A percentile compares a stretch with the other conserved stretches of the same genome.
phyloP scores from a whole-genome alignment of 495 filamentous ascomycete genomes.

The Neurospora sp. region DNA sequence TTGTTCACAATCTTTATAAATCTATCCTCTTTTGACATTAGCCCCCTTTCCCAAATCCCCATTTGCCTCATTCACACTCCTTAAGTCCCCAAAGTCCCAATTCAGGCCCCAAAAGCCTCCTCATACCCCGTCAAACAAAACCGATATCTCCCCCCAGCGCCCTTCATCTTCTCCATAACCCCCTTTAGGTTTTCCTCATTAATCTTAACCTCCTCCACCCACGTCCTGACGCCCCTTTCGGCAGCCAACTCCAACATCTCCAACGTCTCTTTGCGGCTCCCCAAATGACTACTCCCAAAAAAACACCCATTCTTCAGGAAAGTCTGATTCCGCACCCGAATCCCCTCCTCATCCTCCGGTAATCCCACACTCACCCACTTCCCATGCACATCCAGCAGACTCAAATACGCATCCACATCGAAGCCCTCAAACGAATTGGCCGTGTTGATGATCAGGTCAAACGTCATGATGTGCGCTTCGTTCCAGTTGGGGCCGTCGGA shows the following conservation, averaged over 20 bases:
- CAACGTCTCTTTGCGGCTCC: conserved; percentile 68
- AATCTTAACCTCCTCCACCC: conserved; percentile 71
- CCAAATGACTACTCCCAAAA: conserved; percentile 74
- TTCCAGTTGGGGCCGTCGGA: conserved; percentile 59
- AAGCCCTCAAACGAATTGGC: conserved; percentile 44
- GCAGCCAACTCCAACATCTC: conserved; percentile 74
- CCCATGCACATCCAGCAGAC: conserved; percentile 73
- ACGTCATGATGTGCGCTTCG: conserved; percentile 39
- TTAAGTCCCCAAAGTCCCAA: neutral
- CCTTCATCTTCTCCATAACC: conserved; percentile 56
- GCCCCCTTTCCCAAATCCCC: neutral
- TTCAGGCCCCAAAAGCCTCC: conserved; percentile 27
- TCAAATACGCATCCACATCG: conserved; percentile 58
- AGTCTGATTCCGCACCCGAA: conserved; percentile 64
- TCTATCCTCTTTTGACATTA: neutral
- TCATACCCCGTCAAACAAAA: conserved; percentile 39
- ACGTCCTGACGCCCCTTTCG: conserved; percentile 70
- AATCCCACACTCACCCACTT: conserved; percentile 75
- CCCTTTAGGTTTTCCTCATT: conserved; percentile 56
- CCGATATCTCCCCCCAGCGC: conserved; percentile 55
- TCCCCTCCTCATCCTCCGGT: conserved; percentile 70
- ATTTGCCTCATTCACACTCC: neutral
- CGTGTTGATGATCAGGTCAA: conserved; percentile 53
- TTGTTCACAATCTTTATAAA: neutral
- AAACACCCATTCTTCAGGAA: conserved; percentile 68